phyloP scores from a whole-genome alignment of 257 asterid genomes.

The Ehretia macrophylla region DNA sequence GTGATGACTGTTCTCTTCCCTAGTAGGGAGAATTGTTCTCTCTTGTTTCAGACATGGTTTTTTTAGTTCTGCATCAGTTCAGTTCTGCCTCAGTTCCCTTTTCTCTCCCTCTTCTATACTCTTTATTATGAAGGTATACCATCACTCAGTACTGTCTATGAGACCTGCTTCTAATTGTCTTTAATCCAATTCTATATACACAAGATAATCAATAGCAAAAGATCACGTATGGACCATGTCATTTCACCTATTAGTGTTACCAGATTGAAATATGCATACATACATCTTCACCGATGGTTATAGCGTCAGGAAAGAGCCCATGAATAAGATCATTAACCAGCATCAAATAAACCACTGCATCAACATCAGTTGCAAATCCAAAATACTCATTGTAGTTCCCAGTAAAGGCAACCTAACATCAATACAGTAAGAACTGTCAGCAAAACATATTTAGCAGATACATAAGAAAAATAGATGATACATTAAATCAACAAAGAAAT shows the following conservation, averaged over 20 bases:
- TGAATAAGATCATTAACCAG: slow-evolving; percentile 91
- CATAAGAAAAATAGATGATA: background rate
- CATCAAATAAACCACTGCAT: slow-evolving; percentile 96
- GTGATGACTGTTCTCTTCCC: too few species aligned
- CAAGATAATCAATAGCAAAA: too few species aligned
- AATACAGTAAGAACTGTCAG: slow-evolving; percentile 18
- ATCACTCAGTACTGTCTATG: too few species aligned
- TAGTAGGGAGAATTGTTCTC: too few species aligned
- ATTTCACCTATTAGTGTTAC: background rate
- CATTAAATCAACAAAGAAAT: too few species aligned
- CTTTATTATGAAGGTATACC: too few species aligned
- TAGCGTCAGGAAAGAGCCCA: slow-evolving; percentile 86
- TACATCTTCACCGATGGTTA: slow-evolving; percentile 95
- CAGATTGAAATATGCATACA: slow-evolving; percentile 22
- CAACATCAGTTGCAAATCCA: slow-evolving; percentile 83
- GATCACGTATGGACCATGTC: background rate
- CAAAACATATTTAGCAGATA: background rate
- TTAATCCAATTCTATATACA: too few species aligned
- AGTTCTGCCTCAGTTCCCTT: too few species aligned
- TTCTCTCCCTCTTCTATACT: too few species aligned
- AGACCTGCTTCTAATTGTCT: too few species aligned
- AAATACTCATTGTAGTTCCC: slow-evolving; percentile 93
- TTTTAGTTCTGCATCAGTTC: too few species aligned
- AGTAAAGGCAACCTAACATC: slow-evolving; percentile 67
- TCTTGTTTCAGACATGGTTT: too few species aligned